These are phyloP conservation scores for Lipomyces orientalis DNA, from an alignment of 805 yeast genomes.

Conservation along the genomic window DNA sequence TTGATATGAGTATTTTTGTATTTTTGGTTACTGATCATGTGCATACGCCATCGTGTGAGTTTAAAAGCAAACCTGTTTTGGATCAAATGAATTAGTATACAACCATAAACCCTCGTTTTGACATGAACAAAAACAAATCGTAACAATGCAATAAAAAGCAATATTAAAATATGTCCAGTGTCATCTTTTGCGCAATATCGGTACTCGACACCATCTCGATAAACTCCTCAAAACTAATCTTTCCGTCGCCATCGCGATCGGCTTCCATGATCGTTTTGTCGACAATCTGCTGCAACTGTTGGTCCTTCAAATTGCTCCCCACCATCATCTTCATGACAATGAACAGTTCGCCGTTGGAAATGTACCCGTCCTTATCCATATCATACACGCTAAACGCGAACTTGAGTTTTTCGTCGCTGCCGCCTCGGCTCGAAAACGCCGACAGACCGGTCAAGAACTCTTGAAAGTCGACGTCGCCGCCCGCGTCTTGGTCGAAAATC, in stretches of 20 bases:
- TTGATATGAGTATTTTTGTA: not conserved
- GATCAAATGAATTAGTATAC: not conserved
- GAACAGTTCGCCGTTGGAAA: slow-evolving; percentile 93
- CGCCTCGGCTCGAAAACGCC: slow-evolving; percentile 84
- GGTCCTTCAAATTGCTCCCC: slow-evolving; percentile 83
- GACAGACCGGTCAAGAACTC: slow-evolving; percentile 89
- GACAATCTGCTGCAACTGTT: slow-evolving; percentile 90
- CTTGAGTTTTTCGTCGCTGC: slow-evolving; percentile 76
- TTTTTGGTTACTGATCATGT: not conserved
- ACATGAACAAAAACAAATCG: too few species aligned
- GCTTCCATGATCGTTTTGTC: slow-evolving; percentile 95
- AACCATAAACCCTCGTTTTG: too few species aligned
- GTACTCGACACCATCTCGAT: slow-evolving; percentile 53
- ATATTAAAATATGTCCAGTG: slow-evolving; percentile 39
- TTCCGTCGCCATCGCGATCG: slow-evolving; percentile 86
- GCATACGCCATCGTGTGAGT: not conserved
- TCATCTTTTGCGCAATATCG: slow-evolving; percentile 41
- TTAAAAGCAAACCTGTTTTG: not conserved
- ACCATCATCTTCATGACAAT: slow-evolving; percentile 96
- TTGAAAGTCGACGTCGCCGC: slow-evolving; percentile 93
- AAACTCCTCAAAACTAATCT: slow-evolving; percentile 85
- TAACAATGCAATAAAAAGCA: not conserved
- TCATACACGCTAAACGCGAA: slow-evolving; percentile 95
- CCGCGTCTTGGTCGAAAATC: slow-evolving; percentile 89
- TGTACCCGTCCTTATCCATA: slow-evolving; percentile 91